These are phyloP conservation scores for Chrysoporthe deuterocubensis DNA, from an alignment of 2,329 filamentous ascomycete genomes.

Conservation along the genomic window DNA sequence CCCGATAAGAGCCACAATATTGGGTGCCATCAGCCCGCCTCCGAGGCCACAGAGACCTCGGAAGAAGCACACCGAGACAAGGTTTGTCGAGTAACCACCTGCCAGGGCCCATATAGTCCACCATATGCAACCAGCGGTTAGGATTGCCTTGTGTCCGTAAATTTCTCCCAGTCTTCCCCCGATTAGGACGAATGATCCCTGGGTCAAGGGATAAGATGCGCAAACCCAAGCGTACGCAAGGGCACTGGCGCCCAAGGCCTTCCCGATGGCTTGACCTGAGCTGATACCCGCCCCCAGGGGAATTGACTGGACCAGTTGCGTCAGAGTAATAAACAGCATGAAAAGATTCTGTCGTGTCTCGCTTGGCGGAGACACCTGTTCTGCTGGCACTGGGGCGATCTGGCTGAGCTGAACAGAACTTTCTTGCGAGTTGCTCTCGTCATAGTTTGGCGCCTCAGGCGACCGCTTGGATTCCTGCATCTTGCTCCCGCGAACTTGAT, in stretches of 20 bases:
- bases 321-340: not conserved
- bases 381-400: not conserved
- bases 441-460: too few relatives aligned
- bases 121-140: slow-evolving; percentile 22
- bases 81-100: slow-evolving; percentile 18
- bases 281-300: not conserved
- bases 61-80: slow-evolving; percentile 22
- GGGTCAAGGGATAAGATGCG: slow-evolving; percentile 27
- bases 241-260: not conserved
- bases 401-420: not conserved
- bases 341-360: not conserved
- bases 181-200: slow-evolving; percentile 26
- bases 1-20: slow-evolving; percentile 26
- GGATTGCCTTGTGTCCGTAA: slow-evolving; percentile 28
- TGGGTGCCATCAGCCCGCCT: slow-evolving; percentile 25
- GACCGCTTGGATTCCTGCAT: too few relatives aligned
- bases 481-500: too few relatives aligned
- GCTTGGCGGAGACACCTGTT: not conserved
- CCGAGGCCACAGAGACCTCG: slow-evolving; percentile 26
- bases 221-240: slow-evolving; percentile 18
- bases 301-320: not conserved
- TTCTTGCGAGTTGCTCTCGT: not conserved
- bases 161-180: slow-evolving; percentile 28
- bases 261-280: not conserved
- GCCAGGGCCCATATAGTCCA: slow-evolving; percentile 26